These are phyloP conservation scores for Calonectria naviculata DNA, from an alignment of 2,329 filamentous ascomycete genomes.

Conservation along the genomic window DNA sequence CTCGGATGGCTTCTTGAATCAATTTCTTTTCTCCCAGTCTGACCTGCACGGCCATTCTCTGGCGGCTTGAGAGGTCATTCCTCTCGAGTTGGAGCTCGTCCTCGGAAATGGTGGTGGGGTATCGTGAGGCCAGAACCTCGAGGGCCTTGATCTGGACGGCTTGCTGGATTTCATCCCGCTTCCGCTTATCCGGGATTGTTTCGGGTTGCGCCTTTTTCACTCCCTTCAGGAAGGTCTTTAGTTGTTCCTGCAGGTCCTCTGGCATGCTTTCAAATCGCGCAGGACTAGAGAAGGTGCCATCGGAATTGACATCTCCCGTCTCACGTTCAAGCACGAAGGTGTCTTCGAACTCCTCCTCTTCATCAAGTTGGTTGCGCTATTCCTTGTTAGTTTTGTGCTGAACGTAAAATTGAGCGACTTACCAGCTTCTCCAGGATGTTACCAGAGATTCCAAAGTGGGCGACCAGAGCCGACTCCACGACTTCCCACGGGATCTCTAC, in stretches of 20 bases:
- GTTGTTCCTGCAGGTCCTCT: slow-evolving; percentile 62
- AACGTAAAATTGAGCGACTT: slow-evolving; percentile 30
- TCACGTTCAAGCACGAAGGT: slow-evolving; percentile 76
- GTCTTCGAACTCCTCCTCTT: slow-evolving; percentile 78
- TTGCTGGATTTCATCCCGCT: slow-evolving; percentile 58
- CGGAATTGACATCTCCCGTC: slow-evolving; percentile 61
- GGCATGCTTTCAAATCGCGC: slow-evolving; percentile 56
- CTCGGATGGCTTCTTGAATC: slow-evolving; percentile 62
- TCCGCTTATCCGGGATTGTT: slow-evolving; percentile 60
- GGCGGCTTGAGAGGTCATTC: slow-evolving; percentile 46
- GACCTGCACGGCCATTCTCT: slow-evolving; percentile 73
- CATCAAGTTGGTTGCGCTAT: slow-evolving; percentile 62
- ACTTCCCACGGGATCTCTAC: slow-evolving; percentile 78
- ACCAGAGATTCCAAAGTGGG: slow-evolving; percentile 50
- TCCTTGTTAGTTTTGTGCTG: slow-evolving; percentile 31
- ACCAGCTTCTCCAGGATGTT: slow-evolving; percentile 56
- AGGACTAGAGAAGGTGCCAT: slow-evolving; percentile 55
- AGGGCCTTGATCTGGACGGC: slow-evolving; percentile 53
- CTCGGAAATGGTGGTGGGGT: slow-evolving; percentile 54
- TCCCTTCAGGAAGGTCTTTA: slow-evolving; percentile 61
- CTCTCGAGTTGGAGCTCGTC: slow-evolving; percentile 52
- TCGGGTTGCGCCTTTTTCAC: slow-evolving; percentile 56
- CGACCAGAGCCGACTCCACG: slow-evolving; percentile 60
- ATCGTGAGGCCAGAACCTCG: slow-evolving; percentile 52
- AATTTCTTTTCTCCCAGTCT: slow-evolving; percentile 79